phyloP scores from a whole-genome alignment of 23 red algal species.

The Gracilaria vermiculophylla region DNA sequence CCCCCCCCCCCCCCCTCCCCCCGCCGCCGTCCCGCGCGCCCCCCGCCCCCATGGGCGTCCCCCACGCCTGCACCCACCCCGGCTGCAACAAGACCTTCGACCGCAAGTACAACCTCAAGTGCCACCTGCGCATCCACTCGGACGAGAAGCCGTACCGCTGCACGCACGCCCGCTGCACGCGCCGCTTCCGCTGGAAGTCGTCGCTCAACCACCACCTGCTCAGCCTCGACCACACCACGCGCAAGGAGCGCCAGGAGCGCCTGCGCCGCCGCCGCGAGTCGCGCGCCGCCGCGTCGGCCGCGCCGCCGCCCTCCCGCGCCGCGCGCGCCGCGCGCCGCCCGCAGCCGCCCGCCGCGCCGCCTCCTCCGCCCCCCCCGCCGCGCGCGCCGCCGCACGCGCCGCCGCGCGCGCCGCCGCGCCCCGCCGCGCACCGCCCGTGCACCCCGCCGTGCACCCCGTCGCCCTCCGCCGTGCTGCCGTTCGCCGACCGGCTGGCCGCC shows the following conservation, averaged over 20 bases:
- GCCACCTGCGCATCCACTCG: conserved; percentile 73
- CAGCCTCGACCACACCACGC: conserved; percentile 30
- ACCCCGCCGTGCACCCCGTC: background rate
- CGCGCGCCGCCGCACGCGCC: background rate
- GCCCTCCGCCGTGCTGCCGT: background rate
- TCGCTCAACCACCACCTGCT: conserved; percentile 67
- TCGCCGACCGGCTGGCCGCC: background rate
- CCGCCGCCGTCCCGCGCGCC: too few relatives aligned
- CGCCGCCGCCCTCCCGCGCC: background rate
- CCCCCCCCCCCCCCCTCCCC: too few relatives aligned
- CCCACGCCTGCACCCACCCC: conserved; percentile 29
- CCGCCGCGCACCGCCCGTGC: background rate
- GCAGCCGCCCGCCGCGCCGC: background rate
- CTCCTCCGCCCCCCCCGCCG: background rate
- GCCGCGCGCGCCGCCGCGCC: conserved; percentile 2
- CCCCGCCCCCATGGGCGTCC: conserved; percentile 11
- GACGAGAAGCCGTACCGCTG: conserved; percentile 80
- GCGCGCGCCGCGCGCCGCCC: background rate
- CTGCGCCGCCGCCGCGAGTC: background rate
- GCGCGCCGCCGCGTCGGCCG: background rate
- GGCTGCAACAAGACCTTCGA: conserved; percentile 45
- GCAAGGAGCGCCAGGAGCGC: conserved; percentile 5
- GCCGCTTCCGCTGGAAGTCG: conserved; percentile 61
- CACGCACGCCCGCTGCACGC: conserved; percentile 42
- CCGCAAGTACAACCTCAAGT: conserved; percentile 66